Percentiles rank a stretch among this genome's conserved stretches.
Evolutionary conservation across 495 filamentous ascomycete species (phyloP).

Genomic region (Penicillium robsamsonii): DNA sequence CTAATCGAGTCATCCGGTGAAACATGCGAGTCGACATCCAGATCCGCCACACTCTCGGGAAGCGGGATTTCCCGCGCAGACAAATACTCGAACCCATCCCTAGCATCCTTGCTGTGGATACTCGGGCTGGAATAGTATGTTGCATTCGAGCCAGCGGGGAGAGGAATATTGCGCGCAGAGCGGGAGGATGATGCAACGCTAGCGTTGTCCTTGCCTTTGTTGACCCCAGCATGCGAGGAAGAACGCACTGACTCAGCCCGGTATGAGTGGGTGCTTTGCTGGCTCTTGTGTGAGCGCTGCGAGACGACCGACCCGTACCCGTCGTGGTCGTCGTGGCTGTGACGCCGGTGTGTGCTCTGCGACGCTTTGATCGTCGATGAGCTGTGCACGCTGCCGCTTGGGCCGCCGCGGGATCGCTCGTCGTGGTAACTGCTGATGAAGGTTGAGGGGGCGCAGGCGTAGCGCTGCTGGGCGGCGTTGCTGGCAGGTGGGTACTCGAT

Average conservation of each 20-base stretch:
- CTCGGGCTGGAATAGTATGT: slow-evolving; percentile 20
- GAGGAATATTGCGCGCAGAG: slow-evolving; percentile 33
- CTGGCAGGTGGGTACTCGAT: slow-evolving; percentile 43
- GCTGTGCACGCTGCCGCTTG: slow-evolving; percentile 34
- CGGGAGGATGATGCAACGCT: slow-evolving; percentile 33
- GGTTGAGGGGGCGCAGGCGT: slow-evolving; percentile 36
- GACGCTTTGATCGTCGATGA: slow-evolving; percentile 47
- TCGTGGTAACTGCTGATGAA: slow-evolving; percentile 42
- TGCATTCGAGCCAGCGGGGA: slow-evolving; percentile 24
- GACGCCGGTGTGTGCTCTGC: slow-evolving; percentile 25
- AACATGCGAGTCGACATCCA: slow-evolving; percentile 36
- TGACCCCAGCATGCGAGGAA: slow-evolving; percentile 2
- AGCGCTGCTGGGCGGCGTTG: slow-evolving; percentile 27
- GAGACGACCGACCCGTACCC: slow-evolving; percentile 18
- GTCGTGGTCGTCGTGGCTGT: slow-evolving; percentile 19
- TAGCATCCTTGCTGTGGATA: slow-evolving; percentile 9
- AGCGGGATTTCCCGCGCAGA: slow-evolving; percentile 44
- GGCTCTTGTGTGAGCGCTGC: slow-evolving; percentile 20
- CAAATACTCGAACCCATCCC: slow-evolving; percentile 22
- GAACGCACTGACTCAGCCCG: slow-evolving; percentile 8
- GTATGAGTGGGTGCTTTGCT: slow-evolving; percentile 18
- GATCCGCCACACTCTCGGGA: slow-evolving; percentile 45
- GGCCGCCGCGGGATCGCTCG: slow-evolving; percentile 31
- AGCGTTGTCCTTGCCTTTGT: slow-evolving; percentile 8
- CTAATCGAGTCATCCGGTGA: slow-evolving; percentile 42